Conservation (phyloP, 1,284 basidiomycete species). For the Boletellus deceptivus region DNA sequence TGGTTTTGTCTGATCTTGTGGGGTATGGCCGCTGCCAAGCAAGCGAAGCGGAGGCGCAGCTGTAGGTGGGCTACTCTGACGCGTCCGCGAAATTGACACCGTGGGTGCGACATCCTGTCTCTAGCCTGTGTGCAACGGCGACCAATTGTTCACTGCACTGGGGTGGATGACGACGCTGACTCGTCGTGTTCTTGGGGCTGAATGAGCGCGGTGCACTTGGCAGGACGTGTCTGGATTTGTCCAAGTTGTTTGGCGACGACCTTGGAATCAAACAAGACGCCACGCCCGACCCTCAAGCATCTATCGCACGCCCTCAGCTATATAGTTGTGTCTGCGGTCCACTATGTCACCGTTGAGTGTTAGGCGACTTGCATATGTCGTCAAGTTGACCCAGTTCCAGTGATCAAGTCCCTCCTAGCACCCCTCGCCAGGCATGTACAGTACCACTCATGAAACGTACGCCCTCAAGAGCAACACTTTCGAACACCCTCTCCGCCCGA, state of each 20-base stretch:
- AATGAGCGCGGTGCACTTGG: background rate
- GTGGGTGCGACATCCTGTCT: constrained; percentile 1
- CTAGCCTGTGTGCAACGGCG: background rate
- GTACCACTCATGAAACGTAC: constrained; percentile 32
- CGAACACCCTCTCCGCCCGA: constrained; percentile 29
- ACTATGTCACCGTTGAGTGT: constrained; percentile 34
- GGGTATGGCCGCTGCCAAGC: background rate
- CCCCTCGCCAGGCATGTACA: constrained; percentile 30
- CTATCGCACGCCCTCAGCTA: background rate
- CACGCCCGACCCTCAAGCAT: background rate
- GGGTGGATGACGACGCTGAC: background rate
- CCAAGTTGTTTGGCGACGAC: constrained; percentile 29
- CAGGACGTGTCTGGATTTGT: background rate
- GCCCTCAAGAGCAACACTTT: constrained; percentile 31
- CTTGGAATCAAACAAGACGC: constrained; percentile 27
- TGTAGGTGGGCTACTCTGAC: background rate
- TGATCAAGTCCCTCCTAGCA: constrained; percentile 24
- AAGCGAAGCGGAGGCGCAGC: background rate
- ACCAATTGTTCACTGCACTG: background rate
- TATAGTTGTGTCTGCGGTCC: background rate
- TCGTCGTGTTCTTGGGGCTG: background rate
- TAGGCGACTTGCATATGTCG: constrained; percentile 3
- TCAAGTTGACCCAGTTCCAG: constrained; percentile 24
- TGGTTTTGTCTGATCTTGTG: background rate
- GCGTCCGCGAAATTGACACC: background rate